A percentile compares a stretch with the other conserved stretches of the same genome.
These are phyloP conservation scores for Ceratocystis lukuohia DNA, from an alignment of 2,329 filamentous ascomycete species.

Conservation along the genomic window DNA sequence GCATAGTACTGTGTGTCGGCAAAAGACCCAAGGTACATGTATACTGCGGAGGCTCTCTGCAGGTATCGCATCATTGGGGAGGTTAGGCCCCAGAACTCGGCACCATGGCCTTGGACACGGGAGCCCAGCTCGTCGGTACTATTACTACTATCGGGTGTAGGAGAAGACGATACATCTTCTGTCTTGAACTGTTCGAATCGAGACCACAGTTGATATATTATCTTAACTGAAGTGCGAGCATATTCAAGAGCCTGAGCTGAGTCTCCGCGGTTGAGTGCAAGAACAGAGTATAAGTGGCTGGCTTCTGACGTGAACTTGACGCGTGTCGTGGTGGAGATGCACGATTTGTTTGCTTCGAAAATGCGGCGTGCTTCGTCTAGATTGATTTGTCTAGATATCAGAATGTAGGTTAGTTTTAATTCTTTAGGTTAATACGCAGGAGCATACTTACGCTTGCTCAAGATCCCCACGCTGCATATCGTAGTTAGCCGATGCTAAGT, in stretches of 20 bases:
- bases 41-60: conserved; percentile 61
- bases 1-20: conserved; percentile 81
- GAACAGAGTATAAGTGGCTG: conserved; percentile 46
- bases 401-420: not conserved
- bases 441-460: conserved; percentile 41
- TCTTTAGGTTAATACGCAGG: not conserved
- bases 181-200: conserved; percentile 32
- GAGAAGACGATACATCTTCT: conserved; percentile 21
- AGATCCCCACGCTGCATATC: conserved; percentile 52
- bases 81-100: conserved; percentile 69
- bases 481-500: conserved; percentile 64
- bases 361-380: conserved; percentile 15
- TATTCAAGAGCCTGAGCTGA: conserved; percentile 44
- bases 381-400: conserved; percentile 10
- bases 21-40: conserved; percentile 72
- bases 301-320: conserved; percentile 25
- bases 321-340: conserved; percentile 40
- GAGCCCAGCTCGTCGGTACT: conserved; percentile 18
- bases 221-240: conserved; percentile 44
- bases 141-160: conserved; percentile 22
- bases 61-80: conserved; percentile 59
- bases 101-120: conserved; percentile 26
- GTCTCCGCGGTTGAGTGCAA: conserved; percentile 50
- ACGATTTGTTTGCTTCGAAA: conserved; percentile 18
- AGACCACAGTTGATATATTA: conserved; percentile 43